These are phyloP conservation scores for Mycothermus thermophilus DNA, from an alignment of 495 filamentous ascomycete genomes.

Conservation along the genomic window DNA sequence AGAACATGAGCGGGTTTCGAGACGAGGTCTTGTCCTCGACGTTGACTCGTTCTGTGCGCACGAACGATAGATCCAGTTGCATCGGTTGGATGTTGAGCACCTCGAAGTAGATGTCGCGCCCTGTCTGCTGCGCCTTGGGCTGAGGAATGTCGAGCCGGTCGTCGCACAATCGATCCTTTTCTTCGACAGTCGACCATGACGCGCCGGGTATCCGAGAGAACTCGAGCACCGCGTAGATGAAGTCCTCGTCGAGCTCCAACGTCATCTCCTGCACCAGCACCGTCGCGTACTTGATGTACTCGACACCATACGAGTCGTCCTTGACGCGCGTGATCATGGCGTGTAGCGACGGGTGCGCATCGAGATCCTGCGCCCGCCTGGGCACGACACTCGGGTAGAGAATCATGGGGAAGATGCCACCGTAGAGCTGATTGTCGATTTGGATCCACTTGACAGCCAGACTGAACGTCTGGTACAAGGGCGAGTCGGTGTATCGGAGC, in stretches of 20 bases:
- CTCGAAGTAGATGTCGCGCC: slow-evolving; percentile 95
- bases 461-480: slow-evolving; percentile 77
- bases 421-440: slow-evolving; percentile 97
- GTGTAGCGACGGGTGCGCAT: slow-evolving; percentile 88
- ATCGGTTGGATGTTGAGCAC: slow-evolving; percentile 92
- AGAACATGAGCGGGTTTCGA: slow-evolving; percentile 90
- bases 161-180: slow-evolving; percentile 74
- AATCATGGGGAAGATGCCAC: slow-evolving; percentile 94
- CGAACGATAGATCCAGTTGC: slow-evolving; percentile 94
- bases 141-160: slow-evolving; percentile 85
- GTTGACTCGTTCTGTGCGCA: slow-evolving; percentile 92
- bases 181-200: slow-evolving; percentile 70
- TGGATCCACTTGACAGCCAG: slow-evolving; percentile 95
- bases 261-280: slow-evolving; percentile 95
- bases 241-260: slow-evolving; percentile 92
- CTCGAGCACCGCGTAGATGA: slow-evolving; percentile 88
- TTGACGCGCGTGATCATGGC: slow-evolving; percentile 86
- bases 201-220: slow-evolving; percentile 90
- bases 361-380: slow-evolving; percentile 93
- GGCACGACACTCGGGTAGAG: slow-evolving; percentile 97
- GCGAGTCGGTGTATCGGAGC: slow-evolving; percentile 82
- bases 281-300: slow-evolving; percentile 97
- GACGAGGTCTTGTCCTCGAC: slow-evolving; percentile 85
- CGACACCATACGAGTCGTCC: slow-evolving; percentile 92
- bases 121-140: slow-evolving; percentile 66